Base-by-base conservation (phyloP, 805 yeast genomes). In the Candida broadrunensis region DNA sequence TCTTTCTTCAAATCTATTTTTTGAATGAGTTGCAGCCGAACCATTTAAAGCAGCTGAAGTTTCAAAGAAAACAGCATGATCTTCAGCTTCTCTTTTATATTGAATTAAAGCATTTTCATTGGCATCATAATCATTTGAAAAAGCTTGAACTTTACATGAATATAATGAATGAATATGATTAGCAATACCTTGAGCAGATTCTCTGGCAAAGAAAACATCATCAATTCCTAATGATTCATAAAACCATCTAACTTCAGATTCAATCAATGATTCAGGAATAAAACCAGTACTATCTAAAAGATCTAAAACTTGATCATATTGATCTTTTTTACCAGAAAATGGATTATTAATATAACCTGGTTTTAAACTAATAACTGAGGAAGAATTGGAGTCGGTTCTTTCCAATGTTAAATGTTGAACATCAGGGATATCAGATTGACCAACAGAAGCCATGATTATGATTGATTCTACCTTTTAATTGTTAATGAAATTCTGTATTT, bases 91-190 rank as follows among this genome's bases (percentile, higher is more conserved):
- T 47, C 89, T 76, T 59, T 83, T 83, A 61, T 88, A 87, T 47
- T 83, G 87, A 48, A 91, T 83, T 49, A 81, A 76, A 16, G 83
- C 83, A 47, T 69, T 67, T 13, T 49, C 46, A 17, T 33, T 39
- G 14, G 41, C 44, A 5, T 46, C 36, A 15, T 35, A 39, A 35
- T 46, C 57, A 33, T 52, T 51, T 19, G 61, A 55, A 43, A 63
- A 87, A 6, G 96, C 95, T 51, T 91, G 93, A 39, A 93, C 77
- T 61, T 93, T 93, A 42, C 97, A 90, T 25, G 97, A 87, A 65
- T 91, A 91, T 40, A 91, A 72, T 8, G 97, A 85, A 56, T 85
- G 85, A 52, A 91, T 87, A 56, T 90, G 89, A 40, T 83, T 77
- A 14, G 87, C 90, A 50, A 91, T 85, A 45, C 83, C 86, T 39